Base-by-base conservation (phyloP, 345 rosid species). In the Rhizophora mangle region DNA sequence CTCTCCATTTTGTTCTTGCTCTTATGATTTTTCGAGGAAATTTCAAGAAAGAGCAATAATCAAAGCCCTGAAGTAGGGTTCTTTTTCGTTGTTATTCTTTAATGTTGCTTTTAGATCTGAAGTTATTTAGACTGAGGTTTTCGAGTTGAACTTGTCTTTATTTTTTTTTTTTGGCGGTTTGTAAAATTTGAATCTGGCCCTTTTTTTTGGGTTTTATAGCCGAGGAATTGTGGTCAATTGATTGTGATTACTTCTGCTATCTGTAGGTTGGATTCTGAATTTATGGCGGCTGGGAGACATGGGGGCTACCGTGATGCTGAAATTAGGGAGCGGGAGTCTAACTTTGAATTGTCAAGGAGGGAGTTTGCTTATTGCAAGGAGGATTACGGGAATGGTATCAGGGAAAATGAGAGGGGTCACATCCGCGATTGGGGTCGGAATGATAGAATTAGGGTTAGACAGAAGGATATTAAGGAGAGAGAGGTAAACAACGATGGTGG, bases 271-370 rank as follows among this genome's bases (percentile, higher is more conserved):
- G 61, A 46, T 55, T 71, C 31, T 20, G 51, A 13, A 69, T 79
- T 2, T 62, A 93, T 93, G 98, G 94, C 97, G 22, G 87, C 95
- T 77, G 93, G 96, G 83, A 87, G 89, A 76, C 87, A 83, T 82
- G 86, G 88, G 57, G 88, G 87, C 59, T 88, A 85, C 69, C 78
- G 84, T 20, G 96, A 85, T 76, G 82, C 78, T 32, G 97, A 90
- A 74, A 65, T 86, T 47, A 83, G 91, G 70, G 86, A 82, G 37
- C 79, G 85, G 5, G 91, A 94, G 22, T 76, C 89, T 53, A 85
- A 83, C 60, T 76, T 83, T 57, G 84, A 84, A 49, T 80, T 76
- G 62, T 74, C 86, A 2, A 83, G 84, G 76, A 74, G 76, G 64
- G 88, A 85, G 30, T 80, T 71, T 74, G 68, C 68, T 46, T 76